Evolutionary conservation across 306 rosid species (phyloP), one percentile per base, ranked within the genome.

Genomic region (Cucurbita pepo): DNA sequence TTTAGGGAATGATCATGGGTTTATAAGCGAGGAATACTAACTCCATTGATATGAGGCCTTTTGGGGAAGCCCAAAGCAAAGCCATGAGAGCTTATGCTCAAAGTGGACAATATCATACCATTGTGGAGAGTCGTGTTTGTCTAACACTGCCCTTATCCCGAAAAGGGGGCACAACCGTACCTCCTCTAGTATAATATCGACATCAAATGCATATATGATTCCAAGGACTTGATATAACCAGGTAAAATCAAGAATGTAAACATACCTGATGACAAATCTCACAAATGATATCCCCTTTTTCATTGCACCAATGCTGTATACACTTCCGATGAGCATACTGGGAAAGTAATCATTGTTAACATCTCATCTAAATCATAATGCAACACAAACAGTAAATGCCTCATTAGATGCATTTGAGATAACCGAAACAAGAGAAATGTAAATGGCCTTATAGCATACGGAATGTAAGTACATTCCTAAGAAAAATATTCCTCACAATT

Each of bases 241-340:
- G 22, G 3, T 21, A 13, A n/a, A 64, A 5, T 3, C 37, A 44
- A 38, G 8, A 57, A 75, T 40, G 60, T 5, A 58, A 54, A 73
- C 76, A 78, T 82, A 93, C 98, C 98, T 90, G 91, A 83, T 93
- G 97, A 65, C 98, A 93, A 61, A 93, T 93, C 83, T 90, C 97
- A 76, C 98, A 93, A 81, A 80, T 90, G 65, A 81, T 88, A 84
- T 93, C 98, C 56, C 98, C 98, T 86, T 93, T 93, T 86, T 93
- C 98, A 77, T 93, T 81, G 81, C 98, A 93, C 98, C 98, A 93
- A 79, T 86, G 94, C 85, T 93, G 98, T 63, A 93, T 96, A 51
- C 98, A 93, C 82, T 93, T 93, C 71, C 98, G 84, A 83, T 93
- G 98, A 44, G 98, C 98, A 86, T 80, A 93, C 98, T 93, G 89